Evolutionary conservation across 1,139 yeast species (phyloP).

Genomic region (Debaryomyces subglobosus): DNA sequence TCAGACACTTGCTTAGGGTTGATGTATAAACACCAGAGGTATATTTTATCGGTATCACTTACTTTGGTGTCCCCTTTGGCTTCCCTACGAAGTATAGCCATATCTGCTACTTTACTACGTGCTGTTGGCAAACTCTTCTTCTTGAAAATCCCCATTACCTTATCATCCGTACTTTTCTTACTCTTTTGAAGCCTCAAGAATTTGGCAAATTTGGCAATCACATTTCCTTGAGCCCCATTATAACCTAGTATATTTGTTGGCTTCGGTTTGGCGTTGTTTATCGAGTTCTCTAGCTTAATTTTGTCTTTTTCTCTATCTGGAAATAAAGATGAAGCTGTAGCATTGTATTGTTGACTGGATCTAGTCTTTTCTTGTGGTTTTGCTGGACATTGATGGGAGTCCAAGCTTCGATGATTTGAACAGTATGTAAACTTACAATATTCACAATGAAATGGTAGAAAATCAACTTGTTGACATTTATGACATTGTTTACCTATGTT

Average conservation of each 20-base stretch:
- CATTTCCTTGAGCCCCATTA: constrained; percentile 34
- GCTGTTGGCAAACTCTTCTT: constrained; percentile 12
- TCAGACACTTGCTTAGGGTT: constrained; percentile 35
- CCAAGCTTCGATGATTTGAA: constrained; percentile 54
- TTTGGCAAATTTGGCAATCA: constrained; percentile 34
- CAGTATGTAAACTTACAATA: constrained; percentile 61
- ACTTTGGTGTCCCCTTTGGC: constrained; percentile 75
- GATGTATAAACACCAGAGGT: constrained; percentile 59
- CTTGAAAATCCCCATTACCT: constrained; percentile 21
- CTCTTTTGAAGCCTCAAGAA: constrained; percentile 42
- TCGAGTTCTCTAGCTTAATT: constrained; percentile 42
- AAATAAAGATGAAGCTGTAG: constrained; percentile 49
- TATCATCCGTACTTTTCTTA: constrained; percentile 13
- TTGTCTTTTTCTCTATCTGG: constrained; percentile 55
- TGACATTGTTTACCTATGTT: constrained; percentile 72
- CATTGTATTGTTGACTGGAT: constrained; percentile 17
- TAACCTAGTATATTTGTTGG: constrained; percentile 33
- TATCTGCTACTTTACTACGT: constrained; percentile 24
- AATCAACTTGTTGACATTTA: constrained; percentile 65
- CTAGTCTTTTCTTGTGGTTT: constrained; percentile 18
- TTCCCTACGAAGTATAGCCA: constrained; percentile 42
- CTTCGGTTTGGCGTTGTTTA: constrained; percentile 25
- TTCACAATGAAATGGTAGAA: constrained; percentile 68
- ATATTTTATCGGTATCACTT: constrained; percentile 57
- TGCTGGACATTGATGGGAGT: constrained; percentile 49